These are phyloP conservation scores for Pholiota adiposa DNA, from an alignment of 1,284 basidiomycete genomes.

Conservation along the genomic window DNA sequence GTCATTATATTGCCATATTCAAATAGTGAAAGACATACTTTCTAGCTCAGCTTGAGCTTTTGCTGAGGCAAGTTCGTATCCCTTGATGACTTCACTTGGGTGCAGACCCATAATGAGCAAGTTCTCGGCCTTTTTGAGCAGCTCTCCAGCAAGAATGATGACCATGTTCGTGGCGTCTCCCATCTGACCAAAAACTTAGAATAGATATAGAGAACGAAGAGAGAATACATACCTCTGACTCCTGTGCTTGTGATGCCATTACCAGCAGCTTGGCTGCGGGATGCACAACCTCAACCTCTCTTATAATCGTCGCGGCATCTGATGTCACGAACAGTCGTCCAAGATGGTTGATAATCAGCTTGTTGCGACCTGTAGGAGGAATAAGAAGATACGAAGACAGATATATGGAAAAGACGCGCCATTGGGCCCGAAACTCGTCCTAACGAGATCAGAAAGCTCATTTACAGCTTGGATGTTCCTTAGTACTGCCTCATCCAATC, in stretches of 20 bases:
- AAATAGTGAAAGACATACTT: conserved; percentile 62
- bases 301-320: conserved; percentile 98
- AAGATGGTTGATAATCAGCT: conserved; percentile 96
- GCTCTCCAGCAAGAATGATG: conserved; percentile 93
- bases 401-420: conserved; percentile 53
- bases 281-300: conserved; percentile 98
- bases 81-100: conserved; percentile 92
- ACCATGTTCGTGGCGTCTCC: conserved; percentile 97
- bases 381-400: conserved; percentile 7
- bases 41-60: conserved; percentile 91
- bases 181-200: conserved; percentile 60
- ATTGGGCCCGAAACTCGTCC: conserved; percentile 96
- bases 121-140: conserved; percentile 93
- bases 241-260: conserved; percentile 97
- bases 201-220: neutral
- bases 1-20: conserved; percentile 13
- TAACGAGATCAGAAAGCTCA: conserved; percentile 93
- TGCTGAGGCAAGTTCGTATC: conserved; percentile 92
- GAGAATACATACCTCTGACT: conserved; percentile 74
- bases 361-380: conserved; percentile 76
- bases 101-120: conserved; percentile 96
- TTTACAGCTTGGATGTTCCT: conserved; percentile 96
- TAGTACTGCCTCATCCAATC: conserved; percentile 91
- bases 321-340: conserved; percentile 97
- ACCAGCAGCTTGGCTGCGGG: conserved; percentile 97